Evolutionary conservation across 768 basidiomycete genomes (phyloP), one percentile per base, ranked within the genome.

Genomic region (Mycena galopus): DNA sequence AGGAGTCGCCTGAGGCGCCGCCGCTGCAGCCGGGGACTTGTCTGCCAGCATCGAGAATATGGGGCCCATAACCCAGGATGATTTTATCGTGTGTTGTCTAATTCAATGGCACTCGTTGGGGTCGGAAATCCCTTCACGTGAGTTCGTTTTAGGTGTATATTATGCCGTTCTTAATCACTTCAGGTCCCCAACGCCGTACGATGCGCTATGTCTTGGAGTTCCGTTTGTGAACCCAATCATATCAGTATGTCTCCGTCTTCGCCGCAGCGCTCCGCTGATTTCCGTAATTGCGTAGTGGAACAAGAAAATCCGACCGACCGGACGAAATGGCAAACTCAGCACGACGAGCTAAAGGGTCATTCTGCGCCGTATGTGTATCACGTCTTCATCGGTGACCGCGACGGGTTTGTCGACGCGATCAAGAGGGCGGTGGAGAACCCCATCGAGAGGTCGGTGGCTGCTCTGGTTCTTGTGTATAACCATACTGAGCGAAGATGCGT

Each of bases 211-310:
- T 66, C 73, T 79, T 25, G 84, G 82, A 3, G 81, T 84, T 5
- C 82, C 83, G 12, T 84, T 84, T 68, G 75, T 84, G n/a, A 83
- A 84, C 68, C 84, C 83, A 47, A n/a, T 47, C 44, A 3, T n/a
- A n/a, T 47, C 21, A 21, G 44, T 47, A 14, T 17, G 42, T 42
- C n/a, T 8, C n/a, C 2, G 19, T 11, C 21, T 10, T 37, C 11
- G 35, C 7, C 21, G 11, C 44, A 5, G 44, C n/a, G n/a, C n/a
- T 5, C 44, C 74, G 69, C 6, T 23, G 19, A 44, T 44, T 61
- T 17, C 25, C 30, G 75, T 75, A 25, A 11, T 79, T 47, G 62
- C 69, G 9, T 56, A 77, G 55, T 84, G 81, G 79, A 72, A 82
- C 51, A 33, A 8, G 56, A 77, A 12, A 65, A 81, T 53, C 82